Evolutionary conservation across 2,329 filamentous ascomycete species (phyloP).

Genomic region (Sphaerulina vaccinii): DNA sequence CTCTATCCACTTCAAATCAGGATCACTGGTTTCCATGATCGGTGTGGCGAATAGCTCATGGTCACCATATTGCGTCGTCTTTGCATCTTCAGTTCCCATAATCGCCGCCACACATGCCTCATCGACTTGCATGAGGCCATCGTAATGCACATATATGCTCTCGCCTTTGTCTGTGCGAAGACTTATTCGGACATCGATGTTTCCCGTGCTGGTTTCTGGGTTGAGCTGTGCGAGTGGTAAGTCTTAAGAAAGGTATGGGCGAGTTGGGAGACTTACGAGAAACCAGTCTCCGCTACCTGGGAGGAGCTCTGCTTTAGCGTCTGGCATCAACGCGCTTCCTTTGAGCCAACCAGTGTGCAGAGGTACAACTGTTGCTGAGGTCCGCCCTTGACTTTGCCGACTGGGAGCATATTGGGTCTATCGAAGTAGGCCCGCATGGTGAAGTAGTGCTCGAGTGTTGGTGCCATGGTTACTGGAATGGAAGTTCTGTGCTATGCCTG

Average conservation of each 20-base stretch:
- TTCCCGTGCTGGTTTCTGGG: conserved; percentile 2
- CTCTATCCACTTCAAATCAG: conserved; percentile 11
- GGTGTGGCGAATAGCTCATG: conserved; percentile 14
- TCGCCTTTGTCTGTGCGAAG: conserved; percentile 2
- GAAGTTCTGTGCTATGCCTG: too few relatives aligned
- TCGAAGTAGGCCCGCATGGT: conserved; percentile 14
- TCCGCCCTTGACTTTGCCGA: conserved; percentile 6
- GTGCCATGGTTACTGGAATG: conserved; percentile 2
- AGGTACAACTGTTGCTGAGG: conserved; percentile 9
- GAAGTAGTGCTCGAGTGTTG: conserved; percentile 7
- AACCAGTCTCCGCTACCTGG: conserved; percentile 12
- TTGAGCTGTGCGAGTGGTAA: background rate
- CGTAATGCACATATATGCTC: conserved; percentile 9
- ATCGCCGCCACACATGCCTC: conserved; percentile 3
- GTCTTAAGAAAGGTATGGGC: background rate
- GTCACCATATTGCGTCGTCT: conserved; percentile 11
- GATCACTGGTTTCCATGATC: conserved; percentile 11
- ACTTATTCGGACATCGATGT: conserved; percentile 13
- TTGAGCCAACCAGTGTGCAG: conserved; percentile 4
- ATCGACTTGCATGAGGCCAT: conserved; percentile 10
- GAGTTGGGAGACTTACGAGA: background rate
- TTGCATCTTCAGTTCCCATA: background rate
- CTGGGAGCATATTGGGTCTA: conserved; percentile 6
- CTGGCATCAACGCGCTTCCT: background rate
- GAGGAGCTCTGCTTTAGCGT: conserved; percentile 5